A percentile compares a stretch with the other conserved stretches of the same genome.
Evolutionary conservation across 1,284 basidiomycete species (phyloP).

Genomic region (Sanghuangporus sanghuang): DNA sequence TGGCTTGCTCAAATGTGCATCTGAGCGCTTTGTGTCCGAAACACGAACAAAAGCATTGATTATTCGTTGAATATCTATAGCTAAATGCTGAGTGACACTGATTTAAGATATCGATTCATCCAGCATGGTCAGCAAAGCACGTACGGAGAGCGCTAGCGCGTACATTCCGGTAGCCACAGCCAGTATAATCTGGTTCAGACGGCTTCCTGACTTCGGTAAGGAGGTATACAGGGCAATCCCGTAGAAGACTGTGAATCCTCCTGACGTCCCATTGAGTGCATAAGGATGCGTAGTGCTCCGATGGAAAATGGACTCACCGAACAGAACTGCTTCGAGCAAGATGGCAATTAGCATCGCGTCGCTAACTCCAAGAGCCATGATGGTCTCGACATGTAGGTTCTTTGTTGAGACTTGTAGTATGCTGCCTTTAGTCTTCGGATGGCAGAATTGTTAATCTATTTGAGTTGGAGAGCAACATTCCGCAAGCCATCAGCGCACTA

Average conservation of each 20-base stretch:
- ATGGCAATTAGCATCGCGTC: not conserved
- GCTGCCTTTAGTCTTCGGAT: no score
- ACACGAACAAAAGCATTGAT: slow-evolving; percentile 22
- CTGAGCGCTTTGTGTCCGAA: slow-evolving; percentile 21
- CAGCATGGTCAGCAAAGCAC: not conserved
- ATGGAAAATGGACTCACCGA: not conserved
- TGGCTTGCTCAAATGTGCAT: slow-evolving; percentile 21
- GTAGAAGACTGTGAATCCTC: not conserved
- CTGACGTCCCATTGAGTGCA: not conserved
- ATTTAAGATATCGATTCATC: not conserved
- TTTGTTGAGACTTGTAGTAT: no score
- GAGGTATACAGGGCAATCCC: not conserved
- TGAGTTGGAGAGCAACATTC: not conserved
- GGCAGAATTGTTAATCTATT: no score
- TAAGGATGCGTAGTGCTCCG: not conserved
- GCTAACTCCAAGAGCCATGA: not conserved
- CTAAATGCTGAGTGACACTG: slow-evolving; percentile 16
- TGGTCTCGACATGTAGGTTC: not conserved
- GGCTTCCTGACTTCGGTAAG: not conserved
- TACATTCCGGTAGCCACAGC: not conserved
- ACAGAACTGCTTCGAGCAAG: not conserved
- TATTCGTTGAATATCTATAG: slow-evolving; percentile 22
- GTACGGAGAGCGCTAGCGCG: not conserved
- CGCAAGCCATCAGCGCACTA: not conserved
- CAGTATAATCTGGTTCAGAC: not conserved